A percentile compares a stretch with the other conserved stretches of the same genome.
phyloP scores from a whole-genome alignment of 164 flowering plant species.

The Stephania cephalantha region DNA sequence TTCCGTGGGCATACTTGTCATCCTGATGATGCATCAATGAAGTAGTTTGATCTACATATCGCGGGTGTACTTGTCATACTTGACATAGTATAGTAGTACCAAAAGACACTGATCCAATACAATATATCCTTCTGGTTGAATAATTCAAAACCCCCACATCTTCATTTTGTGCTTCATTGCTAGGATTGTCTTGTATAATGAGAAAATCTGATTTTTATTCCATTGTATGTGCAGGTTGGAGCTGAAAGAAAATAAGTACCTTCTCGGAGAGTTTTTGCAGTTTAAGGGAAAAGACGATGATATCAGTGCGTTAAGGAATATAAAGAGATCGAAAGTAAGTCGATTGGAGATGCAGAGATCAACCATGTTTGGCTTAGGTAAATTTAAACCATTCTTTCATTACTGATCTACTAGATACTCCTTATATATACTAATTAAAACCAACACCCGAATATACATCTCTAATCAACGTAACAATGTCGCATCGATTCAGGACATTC shows the following conservation, averaged over 20 bases:
- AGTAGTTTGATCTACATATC: too few species aligned
- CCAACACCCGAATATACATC: not conserved
- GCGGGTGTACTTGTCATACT: too few species aligned
- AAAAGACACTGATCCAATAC: too few species aligned
- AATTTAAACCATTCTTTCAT: constrained; percentile 2
- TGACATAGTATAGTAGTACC: too few species aligned
- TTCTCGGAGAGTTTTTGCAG: constrained; percentile 82
- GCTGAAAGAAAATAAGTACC: constrained; percentile 55
- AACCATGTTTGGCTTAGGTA: constrained; percentile 83
- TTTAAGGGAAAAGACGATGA: constrained; percentile 87
- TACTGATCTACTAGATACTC: not conserved
- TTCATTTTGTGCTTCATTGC: not conserved
- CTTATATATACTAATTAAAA: too few species aligned
- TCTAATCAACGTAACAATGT: not conserved
- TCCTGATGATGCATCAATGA: too few species aligned
- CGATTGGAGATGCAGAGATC: constrained; percentile 61
- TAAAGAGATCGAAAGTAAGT: constrained; percentile 79
- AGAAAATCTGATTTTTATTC: constrained; percentile 9
- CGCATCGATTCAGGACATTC: constrained; percentile 50
- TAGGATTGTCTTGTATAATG: not conserved
- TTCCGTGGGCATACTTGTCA: too few species aligned
- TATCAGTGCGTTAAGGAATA: constrained; percentile 41
- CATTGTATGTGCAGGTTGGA: constrained; percentile 54
- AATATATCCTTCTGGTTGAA: not conserved
- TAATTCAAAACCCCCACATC: not conserved